Evolutionary conservation across 2,329 filamentous ascomycete genomes (phyloP).

Genomic region (Aspergillus ibericus): DNA sequence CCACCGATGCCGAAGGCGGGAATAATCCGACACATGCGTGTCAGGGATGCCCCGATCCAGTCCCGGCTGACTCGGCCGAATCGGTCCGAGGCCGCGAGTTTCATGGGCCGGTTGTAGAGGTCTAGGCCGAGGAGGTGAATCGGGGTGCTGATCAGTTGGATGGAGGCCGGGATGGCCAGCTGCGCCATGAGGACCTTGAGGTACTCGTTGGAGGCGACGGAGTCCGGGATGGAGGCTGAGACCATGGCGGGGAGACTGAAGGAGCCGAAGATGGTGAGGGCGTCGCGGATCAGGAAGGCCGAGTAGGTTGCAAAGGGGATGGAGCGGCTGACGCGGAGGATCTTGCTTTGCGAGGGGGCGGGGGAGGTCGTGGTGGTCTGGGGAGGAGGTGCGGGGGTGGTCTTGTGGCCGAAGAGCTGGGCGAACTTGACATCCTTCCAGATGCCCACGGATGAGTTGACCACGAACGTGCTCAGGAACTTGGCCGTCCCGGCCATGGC

Average conservation of each 20-base stretch:
- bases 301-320: constrained; percentile 50
- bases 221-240: constrained; percentile 26
- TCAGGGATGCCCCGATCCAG: constrained; percentile 70
- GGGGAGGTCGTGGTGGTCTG: neutral
- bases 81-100: constrained; percentile 55
- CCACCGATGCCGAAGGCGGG: constrained; percentile 87
- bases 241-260: constrained; percentile 30
- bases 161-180: constrained; percentile 71
- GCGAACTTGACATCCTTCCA: constrained; percentile 41
- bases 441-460: constrained; percentile 33
- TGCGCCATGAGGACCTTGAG: constrained; percentile 53
- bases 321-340: constrained; percentile 42
- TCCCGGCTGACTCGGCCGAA: constrained; percentile 65
- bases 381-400: constrained; percentile 8
- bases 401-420: constrained; percentile 65
- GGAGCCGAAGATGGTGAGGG: constrained; percentile 71
- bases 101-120: constrained; percentile 68
- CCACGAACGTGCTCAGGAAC: constrained; percentile 55
- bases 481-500: constrained; percentile 59
- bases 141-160: constrained; percentile 78
- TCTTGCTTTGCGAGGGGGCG: constrained; percentile 5
- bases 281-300: constrained; percentile 77
- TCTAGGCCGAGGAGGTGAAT: constrained; percentile 81
- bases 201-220: constrained; percentile 19
- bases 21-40: constrained; percentile 77